Percentiles rank a stretch among this genome's conserved stretches.
phyloP scores from a whole-genome alignment of 495 filamentous ascomycete genomes.

The Niebla homalea region DNA sequence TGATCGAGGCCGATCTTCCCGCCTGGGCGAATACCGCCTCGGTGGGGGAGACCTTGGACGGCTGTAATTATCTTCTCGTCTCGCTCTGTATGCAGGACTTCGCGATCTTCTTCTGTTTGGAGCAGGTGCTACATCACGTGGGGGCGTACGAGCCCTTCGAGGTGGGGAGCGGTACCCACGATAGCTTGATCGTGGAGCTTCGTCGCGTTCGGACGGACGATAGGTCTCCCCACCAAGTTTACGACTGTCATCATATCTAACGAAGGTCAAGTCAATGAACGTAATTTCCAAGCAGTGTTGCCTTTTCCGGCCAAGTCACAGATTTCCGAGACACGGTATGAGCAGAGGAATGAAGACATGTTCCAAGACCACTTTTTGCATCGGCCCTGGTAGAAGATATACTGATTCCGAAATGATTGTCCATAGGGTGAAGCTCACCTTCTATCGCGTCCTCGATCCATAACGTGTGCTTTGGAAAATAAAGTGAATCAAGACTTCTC shows the following conservation, averaged over 20 bases:
- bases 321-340: no score
- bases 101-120: conserved; percentile 34
- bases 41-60: conserved; percentile 30
- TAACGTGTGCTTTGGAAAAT: conserved; percentile 4
- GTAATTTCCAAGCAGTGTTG: no score
- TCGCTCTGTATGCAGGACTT: conserved; percentile 30
- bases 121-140: conserved; percentile 30
- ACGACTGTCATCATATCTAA: conserved; percentile 34
- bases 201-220: conserved; percentile 30
- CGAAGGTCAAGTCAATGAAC: background rate
- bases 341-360: no score
- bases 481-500: no score
- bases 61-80: conserved; percentile 25
- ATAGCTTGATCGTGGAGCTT: conserved; percentile 28
- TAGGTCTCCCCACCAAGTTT: conserved; percentile 38
- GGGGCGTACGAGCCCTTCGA: conserved; percentile 20
- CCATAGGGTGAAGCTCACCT: conserved; percentile 22
- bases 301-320: no score
- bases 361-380: no score
- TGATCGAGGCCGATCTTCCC: conserved; percentile 32
- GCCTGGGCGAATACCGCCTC: conserved; percentile 33
- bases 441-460: conserved; percentile 39
- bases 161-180: conserved; percentile 21
- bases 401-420: background rate
- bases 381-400: no score